Evolutionary conservation across 768 basidiomycete genomes (phyloP).

Genomic region (Megacollybia marginata): DNA sequence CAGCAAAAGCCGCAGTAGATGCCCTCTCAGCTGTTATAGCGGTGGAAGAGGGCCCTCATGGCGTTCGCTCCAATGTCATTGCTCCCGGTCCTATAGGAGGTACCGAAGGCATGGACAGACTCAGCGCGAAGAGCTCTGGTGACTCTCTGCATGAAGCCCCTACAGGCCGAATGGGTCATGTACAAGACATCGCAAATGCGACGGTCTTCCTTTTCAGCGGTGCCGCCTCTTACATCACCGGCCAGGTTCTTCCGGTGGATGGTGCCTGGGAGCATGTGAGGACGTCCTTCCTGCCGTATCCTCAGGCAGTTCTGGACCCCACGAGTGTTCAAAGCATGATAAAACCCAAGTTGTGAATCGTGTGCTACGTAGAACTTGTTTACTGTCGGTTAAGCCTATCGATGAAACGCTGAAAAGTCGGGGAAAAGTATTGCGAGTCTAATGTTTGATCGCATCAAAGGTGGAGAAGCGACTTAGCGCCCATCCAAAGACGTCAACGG

Average conservation of each 20-base stretch:
- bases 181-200: constrained; percentile 63
- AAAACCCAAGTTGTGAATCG: neutral
- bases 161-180: constrained; percentile 47
- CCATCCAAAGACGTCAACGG: too few relatives aligned
- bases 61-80: constrained; percentile 84
- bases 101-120: constrained; percentile 71
- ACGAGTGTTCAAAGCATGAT: constrained; percentile 22
- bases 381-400: too few relatives aligned
- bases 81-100: constrained; percentile 75
- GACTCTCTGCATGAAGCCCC: constrained; percentile 6
- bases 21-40: constrained; percentile 82
- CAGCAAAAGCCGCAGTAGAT: constrained; percentile 93
- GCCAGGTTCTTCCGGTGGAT: constrained; percentile 68
- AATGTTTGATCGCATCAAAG: too few relatives aligned
- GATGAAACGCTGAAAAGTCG: too few relatives aligned
- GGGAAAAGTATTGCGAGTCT: too few relatives aligned
- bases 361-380: too few relatives aligned
- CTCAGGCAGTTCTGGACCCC: constrained; percentile 58
- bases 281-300: constrained; percentile 47
- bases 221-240: constrained; percentile 70
- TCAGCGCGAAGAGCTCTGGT: constrained; percentile 19
- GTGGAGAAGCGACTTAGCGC: too few relatives aligned
- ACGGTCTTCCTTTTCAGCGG: constrained; percentile 78
- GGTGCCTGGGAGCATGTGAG: constrained; percentile 55
- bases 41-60: constrained; percentile 90